phyloP scores from a whole-genome alignment of 495 filamentous ascomycete genomes.

The Margaritispora aquatica region DNA sequence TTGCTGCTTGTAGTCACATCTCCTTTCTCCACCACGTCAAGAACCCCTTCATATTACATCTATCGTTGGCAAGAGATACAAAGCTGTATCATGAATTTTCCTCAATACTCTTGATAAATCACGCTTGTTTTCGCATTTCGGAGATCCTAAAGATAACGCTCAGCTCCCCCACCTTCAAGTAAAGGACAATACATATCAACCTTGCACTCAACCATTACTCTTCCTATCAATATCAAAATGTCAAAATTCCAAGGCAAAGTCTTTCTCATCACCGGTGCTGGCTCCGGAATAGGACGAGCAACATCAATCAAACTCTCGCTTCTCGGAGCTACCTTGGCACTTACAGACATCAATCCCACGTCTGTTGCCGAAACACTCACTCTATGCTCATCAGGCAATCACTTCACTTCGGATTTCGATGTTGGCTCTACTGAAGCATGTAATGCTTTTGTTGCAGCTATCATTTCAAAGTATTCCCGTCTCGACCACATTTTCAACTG shows the following conservation, averaged over 20 bases:
- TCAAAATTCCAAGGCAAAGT: conserved; percentile 30
- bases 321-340: conserved; percentile 35
- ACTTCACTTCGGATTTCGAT: conserved; percentile 31
- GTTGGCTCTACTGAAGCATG: conserved; percentile 25
- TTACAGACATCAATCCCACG: conserved; percentile 37
- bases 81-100: no score
- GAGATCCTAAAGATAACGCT: not conserved
- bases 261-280: conserved; percentile 43
- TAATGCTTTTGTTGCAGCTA: conserved; percentile 25
- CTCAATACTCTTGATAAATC: not conserved
- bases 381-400: conserved; percentile 20
- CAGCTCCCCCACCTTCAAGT: not conserved
- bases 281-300: conserved; percentile 8
- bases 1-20: no score
- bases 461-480: conserved; percentile 26
- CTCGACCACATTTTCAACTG: conserved; percentile 47
- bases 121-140: not conserved
- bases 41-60: no score
- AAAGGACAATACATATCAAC: not conserved
- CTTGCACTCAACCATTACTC: not conserved
- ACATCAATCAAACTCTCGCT: conserved; percentile 29
- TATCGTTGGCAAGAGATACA: no score
- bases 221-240: conserved; percentile 21
- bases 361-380: conserved; percentile 17
- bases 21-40: no score